Evolutionary conservation across 1,284 basidiomycete species (phyloP), one percentile per base, ranked within the genome.

Genomic region (Rhodotorula sp.): DNA sequence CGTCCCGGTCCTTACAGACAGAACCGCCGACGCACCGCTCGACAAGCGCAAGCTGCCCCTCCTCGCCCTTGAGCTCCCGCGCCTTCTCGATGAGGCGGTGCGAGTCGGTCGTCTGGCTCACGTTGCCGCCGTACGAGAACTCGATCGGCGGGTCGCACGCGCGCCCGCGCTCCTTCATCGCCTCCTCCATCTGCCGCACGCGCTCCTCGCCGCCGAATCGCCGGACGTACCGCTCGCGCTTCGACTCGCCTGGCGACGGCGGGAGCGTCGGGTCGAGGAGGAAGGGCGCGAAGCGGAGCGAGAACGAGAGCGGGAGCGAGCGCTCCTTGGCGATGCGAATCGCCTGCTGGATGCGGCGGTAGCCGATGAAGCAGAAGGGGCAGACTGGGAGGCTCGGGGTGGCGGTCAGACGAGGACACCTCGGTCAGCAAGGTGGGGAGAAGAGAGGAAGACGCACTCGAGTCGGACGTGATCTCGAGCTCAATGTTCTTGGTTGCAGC

Each of bases 31-130:
- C 70, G 61, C 41, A 72, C 73, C 64, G 69, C 46, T 85, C 84
- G 57, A 90, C 82, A 23, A 89, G 78, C 0, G 85, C 83, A 41
- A 86, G 80, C 79, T 93, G 91, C 64, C 86, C 81, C 16, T 82
- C 79, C 79, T 89, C 86, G 2, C 90, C 90, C 50, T 89, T 89
- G 19, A 87, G 75, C 74, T 85, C 82, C 79, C 86, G 89, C 3
- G 90, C 90, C 78, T 91, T 91, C 64, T 86, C 85, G 48, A 89
- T 85, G 45, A 93, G 84, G 14, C 91, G 87, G 79, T 93, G 91
- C 1, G 89, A 89, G 34, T 84, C 83, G 25, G 84, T 88, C 23
- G 90, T 89, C 74, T 88, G 87, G 72, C 86, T 85, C 70, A 92
- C 83, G 48, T 85, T 81, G 25, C 90, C 90, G 17, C 78, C 79